Percentiles rank a stretch among this genome's conserved stretches.
Conservation (phyloP, 352 stramenopile genomes). For the Pseudoperonospora humuli region DNA sequence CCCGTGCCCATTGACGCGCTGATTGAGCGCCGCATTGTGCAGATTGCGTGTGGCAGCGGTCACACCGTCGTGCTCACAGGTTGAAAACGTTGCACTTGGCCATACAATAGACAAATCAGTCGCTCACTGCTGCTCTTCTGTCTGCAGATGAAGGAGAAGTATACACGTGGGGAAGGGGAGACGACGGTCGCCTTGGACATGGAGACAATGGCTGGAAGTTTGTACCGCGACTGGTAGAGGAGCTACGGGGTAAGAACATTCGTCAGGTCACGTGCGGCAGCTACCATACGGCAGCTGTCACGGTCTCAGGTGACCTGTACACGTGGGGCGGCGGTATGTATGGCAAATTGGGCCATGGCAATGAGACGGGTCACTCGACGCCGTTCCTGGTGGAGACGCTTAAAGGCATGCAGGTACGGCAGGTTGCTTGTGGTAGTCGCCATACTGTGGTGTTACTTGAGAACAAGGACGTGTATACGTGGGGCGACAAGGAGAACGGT, state of each 20-base stretch:
- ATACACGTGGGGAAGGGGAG: conserved; percentile 85
- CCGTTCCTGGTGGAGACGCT: conserved; percentile 91
- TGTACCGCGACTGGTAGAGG: conserved; percentile 89
- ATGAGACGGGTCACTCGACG: conserved; percentile 91
- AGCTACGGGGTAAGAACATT: conserved; percentile 85
- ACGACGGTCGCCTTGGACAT: conserved; percentile 87
- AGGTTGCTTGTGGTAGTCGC: conserved; percentile 91
- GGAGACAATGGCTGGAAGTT: conserved; percentile 96
- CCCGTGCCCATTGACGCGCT: conserved; percentile 79
- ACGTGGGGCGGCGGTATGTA: conserved; percentile 95
- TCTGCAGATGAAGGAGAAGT: conserved; percentile 70
- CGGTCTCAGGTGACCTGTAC: conserved; percentile 89
- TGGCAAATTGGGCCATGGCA: conserved; percentile 89
- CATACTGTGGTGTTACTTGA: conserved; percentile 91
- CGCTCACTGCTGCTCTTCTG: neutral
- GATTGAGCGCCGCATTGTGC: conserved; percentile 72
- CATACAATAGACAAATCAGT: conserved; percentile 1
- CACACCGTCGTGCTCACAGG: conserved; percentile 85
- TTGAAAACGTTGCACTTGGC: conserved; percentile 2
- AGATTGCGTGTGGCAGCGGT: conserved; percentile 84
- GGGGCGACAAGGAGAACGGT: conserved; percentile 95
- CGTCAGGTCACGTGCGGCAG: conserved; percentile 92
- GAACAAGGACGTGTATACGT: conserved; percentile 88
- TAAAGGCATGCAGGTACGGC: conserved; percentile 82
- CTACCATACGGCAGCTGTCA: conserved; percentile 94